These are phyloP conservation scores for Mycena sanguinolenta DNA, from an alignment of 768 basidiomycete species.

Conservation along the genomic window DNA sequence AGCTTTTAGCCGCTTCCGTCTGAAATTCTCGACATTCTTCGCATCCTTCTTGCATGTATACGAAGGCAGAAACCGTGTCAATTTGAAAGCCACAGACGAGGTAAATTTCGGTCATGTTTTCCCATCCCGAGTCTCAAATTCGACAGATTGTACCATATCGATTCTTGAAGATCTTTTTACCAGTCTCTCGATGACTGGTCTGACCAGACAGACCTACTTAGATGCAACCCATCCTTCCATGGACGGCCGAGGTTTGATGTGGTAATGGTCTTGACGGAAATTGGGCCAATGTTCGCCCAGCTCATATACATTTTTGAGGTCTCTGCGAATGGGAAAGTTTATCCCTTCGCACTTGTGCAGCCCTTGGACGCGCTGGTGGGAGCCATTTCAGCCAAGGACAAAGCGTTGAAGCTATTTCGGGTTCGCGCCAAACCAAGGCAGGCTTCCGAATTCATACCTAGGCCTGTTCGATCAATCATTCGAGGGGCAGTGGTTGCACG, in stretches of 20 bases:
- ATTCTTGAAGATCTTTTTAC: conserved; percentile 39
- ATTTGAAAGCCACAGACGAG: background rate
- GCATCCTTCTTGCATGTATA: background rate
- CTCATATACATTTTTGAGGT: conserved; percentile 2
- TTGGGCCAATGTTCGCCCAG: background rate
- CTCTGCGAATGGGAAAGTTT: too few species aligned
- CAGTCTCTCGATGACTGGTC: conserved; percentile 39
- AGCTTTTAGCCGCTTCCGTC: conserved; percentile 29
- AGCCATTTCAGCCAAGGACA: conserved; percentile 33
- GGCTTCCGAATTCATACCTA: conserved; percentile 41
- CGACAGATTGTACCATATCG: background rate
- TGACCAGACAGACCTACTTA: conserved; percentile 35
- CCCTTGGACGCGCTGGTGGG: conserved; percentile 3
- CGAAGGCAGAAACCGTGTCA: background rate
- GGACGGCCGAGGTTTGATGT: conserved; percentile 28
- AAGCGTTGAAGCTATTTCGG: conserved; percentile 39
- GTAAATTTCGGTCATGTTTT: background rate
- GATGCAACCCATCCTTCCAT: conserved; percentile 40
- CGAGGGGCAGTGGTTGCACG: conserved; percentile 43
- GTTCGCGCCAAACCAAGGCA: conserved; percentile 26
- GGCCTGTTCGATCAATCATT: conserved; percentile 45
- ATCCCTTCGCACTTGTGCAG: conserved; percentile 16
- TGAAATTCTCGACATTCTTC: conserved; percentile 19
- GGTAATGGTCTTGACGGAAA: background rate
- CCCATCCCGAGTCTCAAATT: background rate